Evolutionary conservation across 495 filamentous ascomycete genomes (phyloP).

Genomic region (Antarctomyces pellizariae): DNA sequence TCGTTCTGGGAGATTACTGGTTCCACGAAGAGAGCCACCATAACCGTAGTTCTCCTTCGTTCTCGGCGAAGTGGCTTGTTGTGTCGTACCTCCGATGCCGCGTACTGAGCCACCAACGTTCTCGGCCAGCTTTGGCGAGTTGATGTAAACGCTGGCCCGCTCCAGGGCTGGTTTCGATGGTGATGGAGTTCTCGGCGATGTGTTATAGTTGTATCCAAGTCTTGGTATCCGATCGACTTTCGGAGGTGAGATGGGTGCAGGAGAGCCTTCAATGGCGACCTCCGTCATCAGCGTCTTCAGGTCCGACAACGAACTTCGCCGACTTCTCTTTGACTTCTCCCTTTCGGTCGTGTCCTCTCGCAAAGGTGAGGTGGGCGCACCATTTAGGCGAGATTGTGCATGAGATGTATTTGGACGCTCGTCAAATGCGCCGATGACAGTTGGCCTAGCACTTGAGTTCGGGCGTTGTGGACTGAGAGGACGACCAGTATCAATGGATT

Average conservation of each 20-base stretch:
- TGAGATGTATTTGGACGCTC: constrained; percentile 25
- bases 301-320: constrained; percentile 82
- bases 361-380: constrained; percentile 15
- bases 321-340: constrained; percentile 42
- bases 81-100: too few relatives aligned
- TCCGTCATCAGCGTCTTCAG: constrained; percentile 37
- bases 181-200: constrained; percentile 13
- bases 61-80: too few relatives aligned
- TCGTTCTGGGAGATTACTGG: too few relatives aligned
- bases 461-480: too few relatives aligned
- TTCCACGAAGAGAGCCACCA: too few relatives aligned
- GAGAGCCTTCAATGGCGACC: constrained; percentile 18
- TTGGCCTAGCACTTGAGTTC: constrained; percentile 39
- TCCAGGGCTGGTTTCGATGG: constrained; percentile 7
- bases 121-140: too few relatives aligned
- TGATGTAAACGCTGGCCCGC: too few relatives aligned
- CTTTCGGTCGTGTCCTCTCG: constrained; percentile 19
- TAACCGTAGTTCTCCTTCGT: too few relatives aligned
- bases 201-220: constrained; percentile 5
- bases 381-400: constrained; percentile 13
- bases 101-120: too few relatives aligned
- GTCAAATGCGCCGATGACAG: constrained; percentile 37
- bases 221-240: constrained; percentile 8
- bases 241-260: constrained; percentile 9
- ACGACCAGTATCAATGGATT: constrained; percentile 53